Conservation (phyloP, 495 filamentous ascomycete species). For the Tuber indicum region DNA sequence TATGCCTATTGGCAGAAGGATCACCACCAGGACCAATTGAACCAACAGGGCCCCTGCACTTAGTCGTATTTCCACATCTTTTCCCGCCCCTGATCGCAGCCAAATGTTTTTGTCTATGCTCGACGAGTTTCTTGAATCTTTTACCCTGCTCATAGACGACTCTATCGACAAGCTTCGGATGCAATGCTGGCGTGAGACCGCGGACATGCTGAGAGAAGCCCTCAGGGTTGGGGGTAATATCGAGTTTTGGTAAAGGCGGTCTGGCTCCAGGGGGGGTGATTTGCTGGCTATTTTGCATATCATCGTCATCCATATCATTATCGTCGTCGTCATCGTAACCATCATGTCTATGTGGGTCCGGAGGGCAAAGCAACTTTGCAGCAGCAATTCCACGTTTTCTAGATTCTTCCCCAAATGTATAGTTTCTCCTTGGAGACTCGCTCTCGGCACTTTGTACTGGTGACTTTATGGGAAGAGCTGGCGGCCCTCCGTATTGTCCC, state of each 20-base stretch:
- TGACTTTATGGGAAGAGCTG: slow-evolving; percentile 30
- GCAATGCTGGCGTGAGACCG: slow-evolving; percentile 63
- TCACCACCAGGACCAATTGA: slow-evolving; percentile 44
- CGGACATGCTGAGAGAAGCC: slow-evolving; percentile 74
- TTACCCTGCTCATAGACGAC: slow-evolving; percentile 72
- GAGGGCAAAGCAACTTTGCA: slow-evolving; percentile 24
- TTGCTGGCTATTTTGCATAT: slow-evolving; percentile 46
- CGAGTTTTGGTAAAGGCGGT: slow-evolving; percentile 19
- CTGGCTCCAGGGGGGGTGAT: slow-evolving; percentile 45
- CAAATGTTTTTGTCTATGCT: slow-evolving; percentile 65
- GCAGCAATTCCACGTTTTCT: slow-evolving; percentile 27
- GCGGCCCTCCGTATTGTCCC: slow-evolving; percentile 27
- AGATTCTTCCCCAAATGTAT: slow-evolving; percentile 39
- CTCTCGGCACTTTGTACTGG: slow-evolving; percentile 29
- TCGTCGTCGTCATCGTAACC: slow-evolving; percentile 48
- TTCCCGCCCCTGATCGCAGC: slow-evolving; percentile 25
- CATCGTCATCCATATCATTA: slow-evolving; percentile 49
- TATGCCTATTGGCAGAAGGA: slow-evolving; percentile 44
- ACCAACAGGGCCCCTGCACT: slow-evolving; percentile 30
- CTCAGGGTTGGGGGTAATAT: slow-evolving; percentile 57
- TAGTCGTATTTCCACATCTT: slow-evolving; percentile 28
- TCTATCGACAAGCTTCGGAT: slow-evolving; percentile 67
- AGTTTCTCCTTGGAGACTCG: slow-evolving; percentile 15
- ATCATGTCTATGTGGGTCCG: slow-evolving; percentile 28
- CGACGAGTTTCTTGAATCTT: slow-evolving; percentile 73